Evolutionary conservation across 306 rosid genomes (phyloP).

Genomic region (Cucumis cinereus): DNA sequence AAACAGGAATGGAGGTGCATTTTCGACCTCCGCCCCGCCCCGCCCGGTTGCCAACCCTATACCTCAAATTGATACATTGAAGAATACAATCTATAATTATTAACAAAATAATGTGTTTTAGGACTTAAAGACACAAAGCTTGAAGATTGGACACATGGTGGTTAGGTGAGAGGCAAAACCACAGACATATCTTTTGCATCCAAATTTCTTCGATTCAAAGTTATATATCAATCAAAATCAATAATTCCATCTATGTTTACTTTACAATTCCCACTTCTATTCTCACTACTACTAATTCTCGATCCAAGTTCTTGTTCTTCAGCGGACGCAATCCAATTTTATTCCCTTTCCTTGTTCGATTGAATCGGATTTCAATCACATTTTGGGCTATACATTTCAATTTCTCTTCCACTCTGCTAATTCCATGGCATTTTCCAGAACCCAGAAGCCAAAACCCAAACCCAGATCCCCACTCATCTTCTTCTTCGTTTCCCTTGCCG

Average conservation of each 20-base stretch:
- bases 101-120: too few species aligned
- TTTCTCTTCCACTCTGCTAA: constrained; percentile 9
- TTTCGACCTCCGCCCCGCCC: too few species aligned
- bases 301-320: background rate
- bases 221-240: background rate
- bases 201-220: background rate
- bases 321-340: background rate
- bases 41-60: too few species aligned
- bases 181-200: background rate
- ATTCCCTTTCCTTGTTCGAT: background rate
- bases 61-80: too few species aligned
- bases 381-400: background rate
- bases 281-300: background rate
- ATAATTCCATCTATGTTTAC: background rate
- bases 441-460: constrained; percentile 30
- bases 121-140: background rate
- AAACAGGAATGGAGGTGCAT: too few species aligned
- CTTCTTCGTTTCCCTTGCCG: constrained; percentile 18
- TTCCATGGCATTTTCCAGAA: constrained; percentile 38
- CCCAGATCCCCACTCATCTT: constrained; percentile 38
- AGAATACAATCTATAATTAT: too few species aligned
- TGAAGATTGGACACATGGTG: background rate
- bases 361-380: background rate
- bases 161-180: background rate
- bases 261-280: background rate